Percentiles rank a stretch among this genome's conserved stretches.
Conservation (phyloP, 2,329 filamentous ascomycete species). For the Chalaropsis ovoidea region DNA sequence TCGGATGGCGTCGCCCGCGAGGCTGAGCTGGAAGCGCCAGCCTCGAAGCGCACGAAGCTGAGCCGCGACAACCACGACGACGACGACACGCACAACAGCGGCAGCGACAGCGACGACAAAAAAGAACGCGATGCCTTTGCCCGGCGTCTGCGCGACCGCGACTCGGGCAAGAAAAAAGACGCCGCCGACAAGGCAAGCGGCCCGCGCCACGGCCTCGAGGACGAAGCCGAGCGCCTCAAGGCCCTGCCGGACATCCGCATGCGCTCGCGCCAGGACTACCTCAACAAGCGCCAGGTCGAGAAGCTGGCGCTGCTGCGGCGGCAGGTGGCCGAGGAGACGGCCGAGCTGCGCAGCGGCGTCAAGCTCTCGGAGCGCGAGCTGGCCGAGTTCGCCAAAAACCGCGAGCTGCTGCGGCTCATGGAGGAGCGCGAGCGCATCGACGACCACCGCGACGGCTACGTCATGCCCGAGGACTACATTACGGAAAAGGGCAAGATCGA, state of each 20-base stretch:
- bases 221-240: constrained; percentile 55
- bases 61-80: constrained; percentile 40
- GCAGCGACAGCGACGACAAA: constrained; percentile 40
- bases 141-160: constrained; percentile 61
- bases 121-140: constrained; percentile 71
- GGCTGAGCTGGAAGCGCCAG: constrained; percentile 56
- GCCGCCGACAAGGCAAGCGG: constrained; percentile 36
- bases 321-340: constrained; percentile 80
- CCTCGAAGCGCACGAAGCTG: constrained; percentile 59
- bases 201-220: constrained; percentile 38
- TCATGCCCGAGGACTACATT: constrained; percentile 89
- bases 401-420: constrained; percentile 68
- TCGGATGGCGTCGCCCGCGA: constrained; percentile 36
- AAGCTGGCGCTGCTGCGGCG: constrained; percentile 74
- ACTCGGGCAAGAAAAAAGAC: constrained; percentile 60
- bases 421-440: constrained; percentile 82
- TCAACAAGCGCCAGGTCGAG: constrained; percentile 85
- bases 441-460: constrained; percentile 83
- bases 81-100: not conserved
- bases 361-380: constrained; percentile 68
- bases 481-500: constrained; percentile 88
- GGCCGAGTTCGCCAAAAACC: constrained; percentile 78
- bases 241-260: constrained; percentile 73
- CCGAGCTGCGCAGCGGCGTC: constrained; percentile 67
- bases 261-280: constrained; percentile 79